phyloP scores from a whole-genome alignment of 2,329 filamentous ascomycete genomes.

The Neofusicoccum cordaticola region DNA sequence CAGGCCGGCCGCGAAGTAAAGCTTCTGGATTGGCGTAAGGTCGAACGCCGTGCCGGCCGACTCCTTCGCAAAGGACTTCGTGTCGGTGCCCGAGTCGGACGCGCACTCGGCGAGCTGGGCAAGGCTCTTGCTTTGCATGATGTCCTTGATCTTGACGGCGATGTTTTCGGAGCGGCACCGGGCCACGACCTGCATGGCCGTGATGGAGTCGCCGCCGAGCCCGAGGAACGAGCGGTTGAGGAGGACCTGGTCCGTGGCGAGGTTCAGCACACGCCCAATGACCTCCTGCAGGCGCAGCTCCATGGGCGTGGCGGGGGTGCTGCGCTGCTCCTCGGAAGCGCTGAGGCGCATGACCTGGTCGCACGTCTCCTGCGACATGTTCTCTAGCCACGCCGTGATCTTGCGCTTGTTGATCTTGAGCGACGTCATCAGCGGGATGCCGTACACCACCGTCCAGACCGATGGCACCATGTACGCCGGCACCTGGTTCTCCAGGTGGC shows the following conservation, averaged over 20 bases:
- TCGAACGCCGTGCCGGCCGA: slow-evolving; percentile 29
- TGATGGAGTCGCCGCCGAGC: slow-evolving; percentile 39
- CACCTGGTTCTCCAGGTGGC: slow-evolving; percentile 22
- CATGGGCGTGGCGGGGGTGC: neutral
- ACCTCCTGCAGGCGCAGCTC: slow-evolving; percentile 25
- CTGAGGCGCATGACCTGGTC: slow-evolving; percentile 27
- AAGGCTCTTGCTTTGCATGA: neutral
- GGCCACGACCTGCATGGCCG: neutral
- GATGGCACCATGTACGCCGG: slow-evolving; percentile 41
- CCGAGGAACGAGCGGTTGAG: slow-evolving; percentile 40
- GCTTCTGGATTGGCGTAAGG: slow-evolving; percentile 31
- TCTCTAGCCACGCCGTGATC: slow-evolving; percentile 1
- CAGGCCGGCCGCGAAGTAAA: slow-evolving; percentile 32
- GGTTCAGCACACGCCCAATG: slow-evolving; percentile 17
- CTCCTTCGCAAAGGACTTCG: slow-evolving; percentile 22
- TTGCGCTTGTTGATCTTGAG: slow-evolving; percentile 33
- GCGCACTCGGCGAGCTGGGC: neutral
- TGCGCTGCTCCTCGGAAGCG: slow-evolving; percentile 31
- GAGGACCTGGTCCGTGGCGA: slow-evolving; percentile 23
- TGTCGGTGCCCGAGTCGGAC: neutral
- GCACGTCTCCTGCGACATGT: slow-evolving; percentile 13
- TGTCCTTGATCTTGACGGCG: slow-evolving; percentile 15
- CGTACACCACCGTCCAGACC: slow-evolving; percentile 36
- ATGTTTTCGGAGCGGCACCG: slow-evolving; percentile 9
- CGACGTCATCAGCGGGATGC: slow-evolving; percentile 36